These are phyloP conservation scores for Coemansia sp. DNA, from an alignment of 371 early-diverging fungal genomes.

Conservation along the genomic window DNA sequence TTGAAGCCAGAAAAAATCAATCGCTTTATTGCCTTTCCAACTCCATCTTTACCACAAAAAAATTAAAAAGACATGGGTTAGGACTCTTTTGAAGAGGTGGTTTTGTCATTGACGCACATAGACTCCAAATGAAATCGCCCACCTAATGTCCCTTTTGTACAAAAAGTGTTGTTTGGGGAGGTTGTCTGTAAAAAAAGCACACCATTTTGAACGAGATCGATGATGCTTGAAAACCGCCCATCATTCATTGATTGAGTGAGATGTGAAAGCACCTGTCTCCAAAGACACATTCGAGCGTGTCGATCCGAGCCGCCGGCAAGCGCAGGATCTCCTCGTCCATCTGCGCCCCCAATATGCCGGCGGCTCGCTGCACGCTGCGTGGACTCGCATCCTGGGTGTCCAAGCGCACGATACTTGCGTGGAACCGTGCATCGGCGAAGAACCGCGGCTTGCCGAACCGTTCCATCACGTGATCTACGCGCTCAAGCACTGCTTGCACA, in stretches of 20 bases:
- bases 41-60: too few relatives aligned
- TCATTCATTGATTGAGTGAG: constrained; percentile 6
- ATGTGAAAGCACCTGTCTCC: constrained; percentile 29
- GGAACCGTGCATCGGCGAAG: constrained; percentile 41
- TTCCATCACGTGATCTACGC: constrained; percentile 41
- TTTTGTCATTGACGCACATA: too few relatives aligned
- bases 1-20: too few relatives aligned
- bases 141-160: too few relatives aligned
- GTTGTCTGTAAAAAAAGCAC: too few relatives aligned
- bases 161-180: too few relatives aligned
- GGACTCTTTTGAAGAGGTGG: too few relatives aligned
- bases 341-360: constrained; percentile 21
- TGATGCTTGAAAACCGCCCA: neutral
- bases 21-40: too few relatives aligned
- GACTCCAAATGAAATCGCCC: too few relatives aligned
- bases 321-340: constrained; percentile 35
- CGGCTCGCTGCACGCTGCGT: neutral
- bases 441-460: constrained; percentile 36
- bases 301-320: constrained; percentile 37
- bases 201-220: too few relatives aligned
- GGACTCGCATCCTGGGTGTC: neutral
- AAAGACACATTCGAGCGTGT: constrained; percentile 31
- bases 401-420: constrained; percentile 31
- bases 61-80: too few relatives aligned
- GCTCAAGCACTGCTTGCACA: constrained; percentile 14